Evolutionary conservation across 2,329 filamentous ascomycete species (phyloP).

Genomic region (Ophiocordyceps camponoti-floridani): DNA sequence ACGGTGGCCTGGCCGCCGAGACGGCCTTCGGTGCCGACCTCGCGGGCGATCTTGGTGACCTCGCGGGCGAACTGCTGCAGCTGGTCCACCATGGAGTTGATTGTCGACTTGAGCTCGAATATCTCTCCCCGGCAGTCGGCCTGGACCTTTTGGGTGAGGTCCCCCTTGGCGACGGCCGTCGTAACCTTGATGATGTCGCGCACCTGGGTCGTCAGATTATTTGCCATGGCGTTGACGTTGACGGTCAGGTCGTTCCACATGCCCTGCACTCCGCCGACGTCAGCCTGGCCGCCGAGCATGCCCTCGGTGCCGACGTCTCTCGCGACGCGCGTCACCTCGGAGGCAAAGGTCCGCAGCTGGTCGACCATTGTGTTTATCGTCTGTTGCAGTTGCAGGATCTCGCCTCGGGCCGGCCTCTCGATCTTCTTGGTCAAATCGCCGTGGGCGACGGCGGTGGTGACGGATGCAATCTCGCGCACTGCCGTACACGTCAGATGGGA

Average conservation of each 20-base stretch:
- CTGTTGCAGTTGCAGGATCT: constrained; percentile 68
- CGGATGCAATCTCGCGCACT: constrained; percentile 72
- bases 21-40: constrained; percentile 90
- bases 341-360: constrained; percentile 66
- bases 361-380: constrained; percentile 87
- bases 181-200: constrained; percentile 83
- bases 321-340: constrained; percentile 67
- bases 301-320: constrained; percentile 74
- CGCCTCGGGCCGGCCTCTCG: constrained; percentile 60
- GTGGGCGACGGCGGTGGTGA: constrained; percentile 68
- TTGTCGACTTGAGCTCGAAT: constrained; percentile 87
- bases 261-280: constrained; percentile 69
- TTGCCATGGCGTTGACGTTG: constrained; percentile 78
- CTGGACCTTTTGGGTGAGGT: constrained; percentile 92
- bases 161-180: constrained; percentile 59
- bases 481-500: background rate
- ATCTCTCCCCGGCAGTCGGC: constrained; percentile 86
- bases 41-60: constrained; percentile 88
- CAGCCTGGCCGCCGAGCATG: constrained; percentile 65
- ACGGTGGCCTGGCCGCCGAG: constrained; percentile 90
- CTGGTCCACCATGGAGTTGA: constrained; percentile 98
- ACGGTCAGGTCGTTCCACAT: constrained; percentile 82
- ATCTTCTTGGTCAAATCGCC: constrained; percentile 76
- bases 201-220: constrained; percentile 74
- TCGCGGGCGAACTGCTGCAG: constrained; percentile 92